Conservation (phyloP, 2,329 filamentous ascomycete species). For the Clarireedia homoeocarpa region DNA sequence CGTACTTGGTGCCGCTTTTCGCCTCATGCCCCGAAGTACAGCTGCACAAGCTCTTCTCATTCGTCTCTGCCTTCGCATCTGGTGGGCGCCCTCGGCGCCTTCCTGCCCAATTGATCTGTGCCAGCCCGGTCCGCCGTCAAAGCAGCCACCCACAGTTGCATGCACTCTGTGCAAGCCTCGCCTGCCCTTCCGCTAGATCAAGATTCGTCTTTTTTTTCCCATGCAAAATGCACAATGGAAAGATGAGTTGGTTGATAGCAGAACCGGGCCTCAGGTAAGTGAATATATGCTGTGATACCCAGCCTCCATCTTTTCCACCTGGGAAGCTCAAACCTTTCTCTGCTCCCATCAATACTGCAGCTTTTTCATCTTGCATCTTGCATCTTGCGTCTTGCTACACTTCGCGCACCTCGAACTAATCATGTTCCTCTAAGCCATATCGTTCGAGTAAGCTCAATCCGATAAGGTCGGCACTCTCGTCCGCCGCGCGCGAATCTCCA, state of each 20-base stretch:
- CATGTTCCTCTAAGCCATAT: neutral
- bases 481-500: conserved; percentile 13
- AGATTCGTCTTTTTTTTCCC: neutral
- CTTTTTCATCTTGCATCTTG: neutral
- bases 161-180: neutral
- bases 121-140: conserved; percentile 3
- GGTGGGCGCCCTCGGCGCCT: neutral
- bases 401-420: neutral
- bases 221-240: neutral
- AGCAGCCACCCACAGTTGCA: conserved; percentile 1
- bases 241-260: neutral
- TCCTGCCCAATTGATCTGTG: conserved; percentile 5
- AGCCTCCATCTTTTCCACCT: conserved; percentile 6
- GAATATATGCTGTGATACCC: conserved; percentile 8
- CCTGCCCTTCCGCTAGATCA: neutral
- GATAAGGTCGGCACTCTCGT: conserved; percentile 10
- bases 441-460: conserved; percentile 1
- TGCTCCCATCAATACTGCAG: neutral
- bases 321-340: neutral
- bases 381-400: conserved; percentile 7
- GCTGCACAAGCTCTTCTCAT: neutral
- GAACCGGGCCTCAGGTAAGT: neutral
- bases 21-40: neutral
- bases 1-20: neutral
- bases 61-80: neutral